Base-by-base conservation (phyloP, 768 basidiomycete genomes). In the Clitopilus hobsonii region DNA sequence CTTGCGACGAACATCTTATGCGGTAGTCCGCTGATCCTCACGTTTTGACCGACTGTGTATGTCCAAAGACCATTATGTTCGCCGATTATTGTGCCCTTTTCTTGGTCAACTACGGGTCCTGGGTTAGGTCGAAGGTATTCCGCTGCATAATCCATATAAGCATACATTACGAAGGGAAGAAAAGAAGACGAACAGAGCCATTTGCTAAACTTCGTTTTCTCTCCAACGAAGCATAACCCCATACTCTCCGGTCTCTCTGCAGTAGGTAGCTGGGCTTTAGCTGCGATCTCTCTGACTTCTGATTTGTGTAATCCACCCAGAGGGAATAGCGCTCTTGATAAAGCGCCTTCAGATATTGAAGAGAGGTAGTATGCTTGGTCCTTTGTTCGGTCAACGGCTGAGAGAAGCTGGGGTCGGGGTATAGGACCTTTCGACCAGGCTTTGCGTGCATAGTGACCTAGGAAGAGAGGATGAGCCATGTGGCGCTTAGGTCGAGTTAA, bases 351-450 rank as follows among this genome's bases (percentile, higher is more conserved):
- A 0, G 85, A 71, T 38, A 95, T 83, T 1, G 88, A 84, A 2
- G 92, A 86, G 3, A 96, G 77, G 66, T 93, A 98, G 62, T 94
- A 97, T 0, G 93, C 86, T 69, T 98, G 95, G 69, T 98, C 95
- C 68, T 98, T 98, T 2, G 65, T 67, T 50, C 59, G 58, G 64
- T 96, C 92, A 45, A 56, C 48, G 20, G 80, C 71, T 47, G 80
- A 78, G n/a, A 77, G 67, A 24, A 86, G 78, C 62, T 75, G 74
- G 1, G 84, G 82, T 14, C 83, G 79, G 1, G 67, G 58, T 28
- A 51, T 13, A 22, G 56, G 6, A 28, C 52, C 45, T n/a, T 20
- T 26, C 2, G 66, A 67, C 80, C 83, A 88, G 7, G 69, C 61
- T 63, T 91, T 87, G 22, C 79, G 77, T 3, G 94, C 94, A 65